Evolutionary conservation across 2,329 filamentous ascomycete genomes (phyloP).

Genomic region (Arthrinium phaeospermum): DNA sequence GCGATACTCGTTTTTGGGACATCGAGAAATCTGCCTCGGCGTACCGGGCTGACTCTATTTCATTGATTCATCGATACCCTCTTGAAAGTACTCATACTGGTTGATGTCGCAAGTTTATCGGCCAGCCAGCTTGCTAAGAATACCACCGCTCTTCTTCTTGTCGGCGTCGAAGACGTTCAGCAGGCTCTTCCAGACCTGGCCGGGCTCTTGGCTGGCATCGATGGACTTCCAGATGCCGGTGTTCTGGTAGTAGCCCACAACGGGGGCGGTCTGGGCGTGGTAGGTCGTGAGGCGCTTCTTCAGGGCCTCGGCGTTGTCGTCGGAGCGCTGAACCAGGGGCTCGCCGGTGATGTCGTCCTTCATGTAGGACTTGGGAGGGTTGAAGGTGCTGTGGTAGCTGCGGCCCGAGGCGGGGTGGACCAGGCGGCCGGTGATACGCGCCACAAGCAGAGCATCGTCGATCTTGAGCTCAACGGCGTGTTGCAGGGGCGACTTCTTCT

Average conservation of each 20-base stretch:
- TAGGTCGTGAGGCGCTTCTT: slow-evolving; percentile 95
- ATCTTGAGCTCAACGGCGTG: slow-evolving; percentile 97
- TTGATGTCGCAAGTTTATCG: slow-evolving; percentile 27
- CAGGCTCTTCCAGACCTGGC: slow-evolving; percentile 93
- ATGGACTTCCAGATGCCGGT: slow-evolving; percentile 96
- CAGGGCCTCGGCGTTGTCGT: slow-evolving; percentile 95
- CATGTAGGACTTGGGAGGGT: slow-evolving; percentile 93
- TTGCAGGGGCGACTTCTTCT: slow-evolving; percentile 82
- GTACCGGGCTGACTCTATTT: not conserved
- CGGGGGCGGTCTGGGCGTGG: slow-evolving; percentile 90
- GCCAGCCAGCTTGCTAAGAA: slow-evolving; percentile 50
- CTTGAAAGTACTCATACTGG: not conserved
- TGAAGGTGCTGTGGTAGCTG: slow-evolving; percentile 98
- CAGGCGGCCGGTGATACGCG: slow-evolving; percentile 94
- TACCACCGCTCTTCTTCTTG: slow-evolving; percentile 52
- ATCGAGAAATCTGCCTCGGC: not conserved
- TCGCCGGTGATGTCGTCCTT: slow-evolving; percentile 97
- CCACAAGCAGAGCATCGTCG: slow-evolving; percentile 90
- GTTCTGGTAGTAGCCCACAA: slow-evolving; percentile 96
- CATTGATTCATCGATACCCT: not conserved
- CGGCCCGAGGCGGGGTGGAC: slow-evolving; percentile 95
- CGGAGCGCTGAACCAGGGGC: slow-evolving; percentile 92
- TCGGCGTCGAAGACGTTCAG: slow-evolving; percentile 80
- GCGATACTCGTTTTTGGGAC: not conserved
- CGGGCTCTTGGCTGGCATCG: slow-evolving; percentile 94